Evolutionary conservation across 148 eudicot genomes (phyloP).

Genomic region (Heliamphora exappendiculata): DNA sequence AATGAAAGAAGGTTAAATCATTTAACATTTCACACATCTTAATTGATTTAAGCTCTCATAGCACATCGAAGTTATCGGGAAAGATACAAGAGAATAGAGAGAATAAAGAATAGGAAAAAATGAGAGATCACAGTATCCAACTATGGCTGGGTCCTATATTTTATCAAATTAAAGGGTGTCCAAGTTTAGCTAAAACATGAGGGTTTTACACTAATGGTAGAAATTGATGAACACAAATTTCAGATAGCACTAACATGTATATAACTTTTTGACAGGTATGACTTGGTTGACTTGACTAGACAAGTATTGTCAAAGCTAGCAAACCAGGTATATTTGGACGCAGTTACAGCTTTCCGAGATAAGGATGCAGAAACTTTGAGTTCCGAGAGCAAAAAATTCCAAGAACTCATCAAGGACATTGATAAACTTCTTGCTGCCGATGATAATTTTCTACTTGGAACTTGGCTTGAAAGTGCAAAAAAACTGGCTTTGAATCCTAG

Average conservation of each 20-base stretch:
- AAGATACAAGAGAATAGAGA: too few relatives aligned
- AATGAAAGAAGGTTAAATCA: not conserved
- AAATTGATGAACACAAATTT: not conserved
- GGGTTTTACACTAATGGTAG: not conserved
- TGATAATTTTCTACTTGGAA: constrained; percentile 88
- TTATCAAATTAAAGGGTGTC: not conserved
- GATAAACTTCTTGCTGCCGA: constrained; percentile 77
- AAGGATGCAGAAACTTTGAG: constrained; percentile 47
- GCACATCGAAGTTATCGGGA: not conserved
- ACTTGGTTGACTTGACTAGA: constrained; percentile 93
- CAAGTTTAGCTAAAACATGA: not conserved
- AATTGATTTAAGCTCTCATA: not conserved
- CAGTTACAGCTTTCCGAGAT: constrained; percentile 52
- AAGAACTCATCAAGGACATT: constrained; percentile 65
- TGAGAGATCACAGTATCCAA: not conserved
- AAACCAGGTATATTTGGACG: constrained; percentile 70
- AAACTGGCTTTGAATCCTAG: constrained; percentile 50
- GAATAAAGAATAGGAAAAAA: too few relatives aligned
- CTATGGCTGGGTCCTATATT: too few relatives aligned
- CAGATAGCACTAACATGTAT: constrained; percentile 1
- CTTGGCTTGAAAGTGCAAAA: constrained; percentile 90
- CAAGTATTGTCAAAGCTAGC: constrained; percentile 93
- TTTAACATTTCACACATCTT: not conserved
- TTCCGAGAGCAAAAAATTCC: constrained; percentile 42
- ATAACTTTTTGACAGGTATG: constrained; percentile 51